phyloP scores from a whole-genome alignment of 169 alveolate genomes.

The Neospora caninum region DNA sequence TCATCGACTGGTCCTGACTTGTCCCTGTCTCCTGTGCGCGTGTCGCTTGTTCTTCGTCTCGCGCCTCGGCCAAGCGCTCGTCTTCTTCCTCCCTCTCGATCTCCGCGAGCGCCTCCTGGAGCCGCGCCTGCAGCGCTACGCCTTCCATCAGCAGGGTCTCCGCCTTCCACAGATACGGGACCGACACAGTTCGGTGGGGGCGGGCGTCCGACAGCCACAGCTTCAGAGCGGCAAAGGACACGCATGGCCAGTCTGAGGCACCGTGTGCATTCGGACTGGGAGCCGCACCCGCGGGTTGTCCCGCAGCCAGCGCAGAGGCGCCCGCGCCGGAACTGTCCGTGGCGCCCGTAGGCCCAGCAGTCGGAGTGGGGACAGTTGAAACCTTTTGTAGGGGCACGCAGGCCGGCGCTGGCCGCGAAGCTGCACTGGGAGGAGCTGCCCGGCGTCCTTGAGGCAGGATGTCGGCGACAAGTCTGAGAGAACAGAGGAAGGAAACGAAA shows the following conservation, averaged over 20 bases:
- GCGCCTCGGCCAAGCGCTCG: neutral
- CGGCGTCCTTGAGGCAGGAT: conserved; percentile 12
- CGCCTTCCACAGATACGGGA: conserved; percentile 40
- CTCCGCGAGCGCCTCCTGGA: neutral
- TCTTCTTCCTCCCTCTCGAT: neutral
- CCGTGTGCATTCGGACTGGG: neutral
- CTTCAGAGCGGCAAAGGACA: conserved; percentile 57
- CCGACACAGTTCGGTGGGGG: conserved; percentile 44
- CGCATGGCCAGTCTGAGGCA: conserved; percentile 3
- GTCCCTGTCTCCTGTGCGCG: neutral
- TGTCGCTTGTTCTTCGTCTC: neutral
- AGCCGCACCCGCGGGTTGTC: neutral
- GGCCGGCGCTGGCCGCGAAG: neutral
- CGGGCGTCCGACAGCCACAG: conserved; percentile 51
- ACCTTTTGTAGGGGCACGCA: neutral
- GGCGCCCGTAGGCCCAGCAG: neutral
- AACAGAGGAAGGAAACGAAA: neutral
- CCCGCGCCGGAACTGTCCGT: neutral
- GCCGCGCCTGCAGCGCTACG: conserved; percentile 39
- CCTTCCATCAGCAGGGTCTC: conserved; percentile 52
- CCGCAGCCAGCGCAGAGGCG: neutral
- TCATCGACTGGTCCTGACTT: neutral
- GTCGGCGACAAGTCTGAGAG: conserved; percentile 15
- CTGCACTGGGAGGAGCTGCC: neutral
- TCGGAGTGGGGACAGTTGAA: neutral